Conservation (phyloP, 2,329 filamentous ascomycete species). For the Truncatella angustata region DNA sequence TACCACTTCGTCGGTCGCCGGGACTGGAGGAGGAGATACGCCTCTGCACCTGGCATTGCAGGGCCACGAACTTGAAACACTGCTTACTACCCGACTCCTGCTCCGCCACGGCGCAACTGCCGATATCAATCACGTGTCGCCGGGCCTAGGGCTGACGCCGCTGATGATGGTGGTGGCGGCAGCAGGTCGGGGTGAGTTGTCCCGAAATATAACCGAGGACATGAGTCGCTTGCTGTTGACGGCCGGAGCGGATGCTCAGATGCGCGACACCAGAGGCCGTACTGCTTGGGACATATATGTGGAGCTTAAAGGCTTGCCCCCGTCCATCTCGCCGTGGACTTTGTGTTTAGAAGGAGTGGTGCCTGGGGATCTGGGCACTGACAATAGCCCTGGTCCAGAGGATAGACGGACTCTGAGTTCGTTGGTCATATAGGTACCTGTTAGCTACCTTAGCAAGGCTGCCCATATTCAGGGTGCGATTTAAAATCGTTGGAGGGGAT, state of each 20-base stretch:
- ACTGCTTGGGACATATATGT: slow-evolving; percentile 6
- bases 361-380: background rate
- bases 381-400: background rate
- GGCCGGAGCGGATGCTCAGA: slow-evolving; percentile 1
- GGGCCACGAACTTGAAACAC: background rate
- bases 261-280: background rate
- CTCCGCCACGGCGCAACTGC: background rate
- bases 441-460: background rate
- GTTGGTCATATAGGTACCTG: background rate
- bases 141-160: background rate
- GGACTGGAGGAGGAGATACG: slow-evolving; percentile 1
- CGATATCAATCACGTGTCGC: slow-evolving; percentile 4
- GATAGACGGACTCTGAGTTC: background rate
- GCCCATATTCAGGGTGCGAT: background rate
- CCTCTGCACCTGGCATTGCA: slow-evolving; percentile 2
- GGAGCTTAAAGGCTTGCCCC: slow-evolving; percentile 1
- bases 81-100: background rate
- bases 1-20: background rate
- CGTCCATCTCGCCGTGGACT: background rate
- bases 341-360: background rate
- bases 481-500: background rate
- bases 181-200: slow-evolving; percentile 2
- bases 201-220: slow-evolving; percentile 1
- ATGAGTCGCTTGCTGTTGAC: slow-evolving; percentile 2
- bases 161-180: slow-evolving; percentile 1